Evolutionary conservation across 1,139 yeast species (phyloP).

Genomic region (Nakaseomyces kungkrabaensis): DNA sequence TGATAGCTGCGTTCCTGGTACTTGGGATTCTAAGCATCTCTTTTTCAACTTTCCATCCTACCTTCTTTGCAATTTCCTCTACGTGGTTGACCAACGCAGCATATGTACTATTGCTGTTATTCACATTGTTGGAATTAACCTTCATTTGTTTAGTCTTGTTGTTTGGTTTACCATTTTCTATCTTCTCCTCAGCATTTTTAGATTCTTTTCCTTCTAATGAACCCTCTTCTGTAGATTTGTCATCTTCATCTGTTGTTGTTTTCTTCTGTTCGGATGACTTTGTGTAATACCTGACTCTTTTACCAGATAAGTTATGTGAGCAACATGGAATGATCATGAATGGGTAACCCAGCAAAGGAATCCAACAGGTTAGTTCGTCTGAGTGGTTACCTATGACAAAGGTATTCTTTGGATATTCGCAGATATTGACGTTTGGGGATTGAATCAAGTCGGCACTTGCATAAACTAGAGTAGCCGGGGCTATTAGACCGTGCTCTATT

Average conservation of each 20-base stretch:
- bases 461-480: constrained; percentile 29
- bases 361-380: constrained; percentile 93
- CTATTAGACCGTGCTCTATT: constrained; percentile 30
- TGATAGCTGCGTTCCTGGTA: constrained; percentile 84
- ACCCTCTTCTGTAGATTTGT: background rate
- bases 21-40: constrained; percentile 92
- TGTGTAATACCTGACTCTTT: constrained; percentile 46
- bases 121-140: constrained; percentile 8
- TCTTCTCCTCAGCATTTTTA: background rate
- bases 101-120: constrained; percentile 50
- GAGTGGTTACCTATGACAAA: constrained; percentile 92
- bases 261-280: constrained; percentile 4
- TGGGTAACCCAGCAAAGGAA: constrained; percentile 78
- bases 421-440: constrained; percentile 54
- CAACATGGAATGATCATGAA: constrained; percentile 94
- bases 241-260: background rate
- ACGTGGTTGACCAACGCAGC: constrained; percentile 82
- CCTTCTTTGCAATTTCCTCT: constrained; percentile 50
- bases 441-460: constrained; percentile 35
- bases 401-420: constrained; percentile 57
- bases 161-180: background rate
- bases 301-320: constrained; percentile 77
- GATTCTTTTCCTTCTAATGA: constrained; percentile 7
- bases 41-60: constrained; percentile 79
- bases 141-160: constrained; percentile 6